phyloP scores from a whole-genome alignment of 139 green algal species.

The Eudorina sp. region DNA sequence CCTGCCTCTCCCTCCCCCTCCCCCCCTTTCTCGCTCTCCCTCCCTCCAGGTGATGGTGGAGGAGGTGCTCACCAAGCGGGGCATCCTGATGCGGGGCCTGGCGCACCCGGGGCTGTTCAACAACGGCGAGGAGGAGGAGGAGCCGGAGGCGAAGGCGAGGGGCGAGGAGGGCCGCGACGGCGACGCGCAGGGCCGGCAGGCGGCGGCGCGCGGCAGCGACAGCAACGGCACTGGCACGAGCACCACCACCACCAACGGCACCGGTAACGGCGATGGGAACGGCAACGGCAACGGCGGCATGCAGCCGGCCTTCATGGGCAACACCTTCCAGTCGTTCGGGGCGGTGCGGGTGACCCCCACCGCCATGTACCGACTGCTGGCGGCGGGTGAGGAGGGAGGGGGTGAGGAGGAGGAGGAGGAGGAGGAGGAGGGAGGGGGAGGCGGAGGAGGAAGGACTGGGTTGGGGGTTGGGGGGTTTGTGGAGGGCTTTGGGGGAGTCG shows the following conservation, averaged over 20 bases:
- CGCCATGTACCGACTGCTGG: constrained; percentile 51
- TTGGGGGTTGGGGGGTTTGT: not conserved
- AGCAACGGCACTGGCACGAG: constrained; percentile 11
- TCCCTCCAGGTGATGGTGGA: constrained; percentile 47
- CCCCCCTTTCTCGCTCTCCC: no score
- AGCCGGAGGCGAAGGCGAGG: not conserved
- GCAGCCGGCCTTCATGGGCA: constrained; percentile 30
- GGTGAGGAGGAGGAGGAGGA: not conserved
- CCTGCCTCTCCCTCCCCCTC: not conserved
- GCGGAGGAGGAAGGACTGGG: not conserved
- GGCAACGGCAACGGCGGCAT: not conserved
- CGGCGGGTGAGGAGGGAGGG: not conserved
- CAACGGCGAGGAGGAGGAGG: not conserved
- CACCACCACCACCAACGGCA: not conserved
- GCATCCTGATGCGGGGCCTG: constrained; percentile 82
- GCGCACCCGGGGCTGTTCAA: constrained; percentile 77
- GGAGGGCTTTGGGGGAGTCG: not conserved
- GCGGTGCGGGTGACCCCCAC: constrained; percentile 76
- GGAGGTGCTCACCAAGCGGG: constrained; percentile 76
- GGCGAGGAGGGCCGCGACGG: not conserved
- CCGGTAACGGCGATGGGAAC: no score
- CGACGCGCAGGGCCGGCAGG: not conserved
- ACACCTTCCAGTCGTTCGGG: constrained; percentile 86
- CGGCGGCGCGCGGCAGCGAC: not conserved
- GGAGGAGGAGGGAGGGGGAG: not conserved